phyloP scores from a whole-genome alignment of 352 stramenopile species.

The Phytopythium litorale region DNA sequence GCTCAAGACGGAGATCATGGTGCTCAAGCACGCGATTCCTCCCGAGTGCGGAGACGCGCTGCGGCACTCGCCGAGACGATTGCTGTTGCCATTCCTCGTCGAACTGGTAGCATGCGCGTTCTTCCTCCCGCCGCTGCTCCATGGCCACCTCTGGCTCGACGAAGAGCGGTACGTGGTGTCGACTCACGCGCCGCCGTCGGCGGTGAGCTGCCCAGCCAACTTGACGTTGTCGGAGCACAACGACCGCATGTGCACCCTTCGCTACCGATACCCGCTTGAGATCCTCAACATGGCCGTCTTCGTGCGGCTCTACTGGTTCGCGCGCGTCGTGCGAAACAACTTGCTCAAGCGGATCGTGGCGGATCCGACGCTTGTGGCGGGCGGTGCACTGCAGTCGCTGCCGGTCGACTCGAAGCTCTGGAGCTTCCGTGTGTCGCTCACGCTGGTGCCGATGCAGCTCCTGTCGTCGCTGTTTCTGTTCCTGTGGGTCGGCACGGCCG shows the following conservation, averaged over 20 bases:
- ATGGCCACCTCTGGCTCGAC: constrained; percentile 33
- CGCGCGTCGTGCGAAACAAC: constrained; percentile 46
- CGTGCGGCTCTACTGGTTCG: constrained; percentile 56
- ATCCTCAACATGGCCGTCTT: constrained; percentile 61
- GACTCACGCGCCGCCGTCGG: constrained; percentile 8
- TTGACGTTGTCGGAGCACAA: constrained; percentile 19
- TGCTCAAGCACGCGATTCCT: constrained; percentile 44
- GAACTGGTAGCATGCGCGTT: constrained; percentile 37
- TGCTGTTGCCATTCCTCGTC: constrained; percentile 38
- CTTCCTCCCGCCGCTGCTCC: constrained; percentile 49
- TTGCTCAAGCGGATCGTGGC: constrained; percentile 32
- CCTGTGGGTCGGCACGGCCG: constrained; percentile 44
- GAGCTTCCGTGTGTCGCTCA: constrained; percentile 52
- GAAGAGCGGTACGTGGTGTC: constrained; percentile 43
- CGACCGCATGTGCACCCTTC: constrained; percentile 28
- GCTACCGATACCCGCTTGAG: constrained; percentile 55
- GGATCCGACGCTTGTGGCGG: constrained; percentile 20
- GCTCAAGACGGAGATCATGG: constrained; percentile 52
- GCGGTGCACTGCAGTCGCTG: constrained; percentile 21
- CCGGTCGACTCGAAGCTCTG: constrained; percentile 48
- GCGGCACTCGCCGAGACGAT: constrained; percentile 13
- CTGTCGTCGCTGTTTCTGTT: constrained; percentile 40
- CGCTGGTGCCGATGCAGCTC: constrained; percentile 30
- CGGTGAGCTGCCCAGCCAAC: constrained; percentile 18
- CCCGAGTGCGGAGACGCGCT: constrained; percentile 11